Conservation (phyloP, 163 green algal genomes). For the Coccomyxa subellipsoidea region DNA sequence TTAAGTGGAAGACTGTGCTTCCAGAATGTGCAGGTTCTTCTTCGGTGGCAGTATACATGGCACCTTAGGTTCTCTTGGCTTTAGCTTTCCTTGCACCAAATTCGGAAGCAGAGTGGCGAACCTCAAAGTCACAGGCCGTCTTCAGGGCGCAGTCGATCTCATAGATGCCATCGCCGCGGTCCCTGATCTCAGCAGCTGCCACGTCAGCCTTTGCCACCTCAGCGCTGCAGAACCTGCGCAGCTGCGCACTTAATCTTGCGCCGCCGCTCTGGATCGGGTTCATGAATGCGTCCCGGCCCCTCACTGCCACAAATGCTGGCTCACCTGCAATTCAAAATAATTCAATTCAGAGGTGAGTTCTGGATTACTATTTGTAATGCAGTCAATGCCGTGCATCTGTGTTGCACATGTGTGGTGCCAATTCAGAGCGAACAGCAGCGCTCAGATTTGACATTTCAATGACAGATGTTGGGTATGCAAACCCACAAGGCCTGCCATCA, state of each 20-base stretch:
- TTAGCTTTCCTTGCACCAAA: background rate
- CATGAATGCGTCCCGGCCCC: background rate
- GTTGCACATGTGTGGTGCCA: too few species aligned
- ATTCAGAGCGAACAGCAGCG: too few species aligned
- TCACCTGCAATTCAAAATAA: slow-evolving; percentile 10
- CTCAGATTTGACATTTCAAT: too few species aligned
- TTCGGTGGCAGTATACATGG: too few species aligned
- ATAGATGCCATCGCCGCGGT: slow-evolving; percentile 22
- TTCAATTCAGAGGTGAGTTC: too few species aligned
- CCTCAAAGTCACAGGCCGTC: slow-evolving; percentile 17
- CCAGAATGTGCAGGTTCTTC: too few species aligned
- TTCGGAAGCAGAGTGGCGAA: background rate
- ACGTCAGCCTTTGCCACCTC: background rate
- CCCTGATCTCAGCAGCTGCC: slow-evolving; percentile 8
- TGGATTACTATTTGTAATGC: too few species aligned
- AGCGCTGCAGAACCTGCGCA: background rate
- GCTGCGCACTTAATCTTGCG: background rate
- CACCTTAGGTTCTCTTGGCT: too few species aligned
- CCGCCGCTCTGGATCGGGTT: slow-evolving; percentile 8
- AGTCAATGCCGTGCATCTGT: too few species aligned
- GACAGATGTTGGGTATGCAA: too few species aligned
- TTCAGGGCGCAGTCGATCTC: background rate
- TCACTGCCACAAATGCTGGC: slow-evolving; percentile 4
- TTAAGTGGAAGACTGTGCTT: too few species aligned
- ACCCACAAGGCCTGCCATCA: too few species aligned